A percentile compares a stretch with the other conserved stretches of the same genome.
Conservation (phyloP, 1,284 basidiomycete species). For the Pisolithus thermaeus region DNA sequence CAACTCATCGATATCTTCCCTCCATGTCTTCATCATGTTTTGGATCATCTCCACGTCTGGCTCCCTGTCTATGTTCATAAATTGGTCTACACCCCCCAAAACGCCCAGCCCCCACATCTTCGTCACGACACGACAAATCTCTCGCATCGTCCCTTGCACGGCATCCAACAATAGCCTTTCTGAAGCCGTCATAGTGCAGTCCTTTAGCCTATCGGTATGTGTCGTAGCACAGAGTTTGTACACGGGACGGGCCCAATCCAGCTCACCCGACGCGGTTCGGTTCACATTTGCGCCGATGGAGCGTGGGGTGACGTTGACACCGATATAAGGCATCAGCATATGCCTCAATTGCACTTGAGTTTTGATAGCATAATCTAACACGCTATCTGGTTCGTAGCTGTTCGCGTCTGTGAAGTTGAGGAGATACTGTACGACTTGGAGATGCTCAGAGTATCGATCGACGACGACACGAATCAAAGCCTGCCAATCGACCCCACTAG, state of each 20-base stretch:
- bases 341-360: no score
- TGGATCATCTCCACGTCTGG: constrained; percentile 1
- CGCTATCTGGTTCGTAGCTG: no score
- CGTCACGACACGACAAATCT: constrained; percentile 43
- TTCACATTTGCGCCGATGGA: no score
- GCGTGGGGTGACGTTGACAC: no score
- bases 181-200: constrained; percentile 26
- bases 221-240: no score
- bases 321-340: no score
- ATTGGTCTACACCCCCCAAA: constrained; percentile 25
- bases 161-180: constrained; percentile 33
- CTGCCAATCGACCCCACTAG: constrained; percentile 41
- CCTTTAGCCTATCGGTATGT: constrained; percentile 19
- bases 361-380: no score
- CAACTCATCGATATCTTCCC: no score
- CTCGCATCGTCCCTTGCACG: constrained; percentile 31
- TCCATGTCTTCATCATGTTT: constrained; percentile 9
- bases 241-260: no score
- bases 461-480: constrained; percentile 35
- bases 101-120: constrained; percentile 40
- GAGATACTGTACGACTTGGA: constrained; percentile 36
- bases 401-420: constrained; percentile 21
- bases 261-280: no score
- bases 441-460: constrained; percentile 37
- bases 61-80: constrained; percentile 1